phyloP scores from a whole-genome alignment of 2,329 filamentous ascomycete genomes.

The Apiospora marii region DNA sequence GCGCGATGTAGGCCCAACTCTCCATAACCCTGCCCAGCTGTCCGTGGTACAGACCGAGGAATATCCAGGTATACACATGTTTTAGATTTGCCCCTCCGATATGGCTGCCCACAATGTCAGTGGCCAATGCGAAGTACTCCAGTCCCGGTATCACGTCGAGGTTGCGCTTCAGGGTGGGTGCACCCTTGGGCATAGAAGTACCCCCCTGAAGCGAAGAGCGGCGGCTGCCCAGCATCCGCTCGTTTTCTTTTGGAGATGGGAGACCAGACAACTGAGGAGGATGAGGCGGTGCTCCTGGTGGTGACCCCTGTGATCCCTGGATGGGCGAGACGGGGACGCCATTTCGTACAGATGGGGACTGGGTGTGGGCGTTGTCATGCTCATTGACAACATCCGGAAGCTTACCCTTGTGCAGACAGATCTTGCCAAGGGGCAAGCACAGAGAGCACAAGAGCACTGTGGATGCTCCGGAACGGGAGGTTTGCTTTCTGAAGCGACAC shows the following conservation, averaged over 20 bases:
- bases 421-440: slow-evolving; percentile 86
- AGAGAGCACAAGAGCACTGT: slow-evolving; percentile 82
- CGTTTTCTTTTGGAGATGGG: slow-evolving; percentile 61
- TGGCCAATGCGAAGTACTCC: slow-evolving; percentile 87
- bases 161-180: slow-evolving; percentile 60
- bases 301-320: slow-evolving; percentile 56
- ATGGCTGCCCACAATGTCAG: slow-evolving; percentile 85
- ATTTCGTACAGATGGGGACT: slow-evolving; percentile 55
- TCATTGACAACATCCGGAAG: slow-evolving; percentile 68
- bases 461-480: slow-evolving; percentile 70
- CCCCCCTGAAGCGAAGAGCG: slow-evolving; percentile 60
- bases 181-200: slow-evolving; percentile 37
- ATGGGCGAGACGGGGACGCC: slow-evolving; percentile 58
- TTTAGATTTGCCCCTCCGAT: slow-evolving; percentile 80
- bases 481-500: slow-evolving; percentile 51
- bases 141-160: slow-evolving; percentile 88
- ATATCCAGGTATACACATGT: slow-evolving; percentile 83
- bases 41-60: slow-evolving; percentile 88
- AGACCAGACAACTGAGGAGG: slow-evolving; percentile 59
- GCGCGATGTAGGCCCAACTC: slow-evolving; percentile 72
- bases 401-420: slow-evolving; percentile 67
- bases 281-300: slow-evolving; percentile 54
- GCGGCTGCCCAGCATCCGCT: slow-evolving; percentile 54
- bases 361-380: slow-evolving; percentile 47
- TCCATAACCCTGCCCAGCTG: slow-evolving; percentile 88